These are phyloP conservation scores for Fusarium burgessii DNA, from an alignment of 2,329 filamentous ascomycete species.

Conservation along the genomic window DNA sequence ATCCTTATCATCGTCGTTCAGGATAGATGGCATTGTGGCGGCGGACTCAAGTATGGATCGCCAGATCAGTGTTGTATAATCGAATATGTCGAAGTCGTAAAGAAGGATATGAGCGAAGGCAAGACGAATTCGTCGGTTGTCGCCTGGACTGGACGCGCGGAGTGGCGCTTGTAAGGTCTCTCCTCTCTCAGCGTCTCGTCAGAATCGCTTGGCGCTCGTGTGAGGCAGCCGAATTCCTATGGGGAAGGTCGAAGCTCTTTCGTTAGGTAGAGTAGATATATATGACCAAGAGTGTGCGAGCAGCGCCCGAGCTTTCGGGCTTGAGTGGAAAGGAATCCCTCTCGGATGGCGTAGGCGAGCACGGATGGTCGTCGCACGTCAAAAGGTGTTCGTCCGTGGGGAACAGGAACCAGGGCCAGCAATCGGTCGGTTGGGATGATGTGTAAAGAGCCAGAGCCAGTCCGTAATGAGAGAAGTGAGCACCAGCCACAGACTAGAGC, in stretches of 20 bases:
- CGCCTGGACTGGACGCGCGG: conserved; percentile 41
- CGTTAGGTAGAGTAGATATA: conserved; percentile 26
- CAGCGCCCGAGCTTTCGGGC: conserved; percentile 46
- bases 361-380: conserved; percentile 46
- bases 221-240: conserved; percentile 41
- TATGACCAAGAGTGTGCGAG: conserved; percentile 33
- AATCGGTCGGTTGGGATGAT: conserved; percentile 34
- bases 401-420: conserved; percentile 36
- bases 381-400: conserved; percentile 41
- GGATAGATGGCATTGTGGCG: conserved; percentile 71
- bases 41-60: conserved; percentile 11
- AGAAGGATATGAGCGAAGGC: conserved; percentile 18
- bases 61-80: conserved; percentile 4
- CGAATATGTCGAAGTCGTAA: conserved; percentile 3
- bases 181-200: conserved; percentile 40
- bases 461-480: conserved; percentile 14
- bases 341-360: conserved; percentile 45
- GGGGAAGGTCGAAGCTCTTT: conserved; percentile 12
- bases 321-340: conserved; percentile 38
- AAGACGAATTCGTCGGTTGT: conserved; percentile 27
- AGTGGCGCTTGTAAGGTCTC: conserved; percentile 40
- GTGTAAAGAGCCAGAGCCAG: conserved; percentile 26
- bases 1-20: conserved; percentile 95
- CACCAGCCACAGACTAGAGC: conserved; percentile 40
- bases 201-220: conserved; percentile 43